Percentiles rank a stretch among this genome's conserved stretches.
phyloP scores from a whole-genome alignment of 2,329 filamentous ascomycete species.

The Mollisiaceae sp. region DNA sequence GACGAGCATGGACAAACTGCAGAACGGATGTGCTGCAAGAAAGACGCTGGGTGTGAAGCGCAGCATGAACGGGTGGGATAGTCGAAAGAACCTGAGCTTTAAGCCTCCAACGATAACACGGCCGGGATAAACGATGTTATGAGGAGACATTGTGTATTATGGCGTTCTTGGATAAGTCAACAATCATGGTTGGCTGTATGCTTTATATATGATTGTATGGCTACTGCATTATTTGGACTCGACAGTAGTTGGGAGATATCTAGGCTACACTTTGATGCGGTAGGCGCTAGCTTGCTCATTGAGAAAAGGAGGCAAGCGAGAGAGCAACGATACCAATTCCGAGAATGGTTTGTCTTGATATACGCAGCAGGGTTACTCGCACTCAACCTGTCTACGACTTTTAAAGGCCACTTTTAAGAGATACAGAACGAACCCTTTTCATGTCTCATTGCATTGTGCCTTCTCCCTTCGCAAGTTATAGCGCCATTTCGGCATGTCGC shows the following conservation, averaged over 20 bases:
- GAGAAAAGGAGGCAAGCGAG: not conserved
- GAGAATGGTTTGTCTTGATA: too few relatives aligned
- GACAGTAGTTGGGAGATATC: not conserved
- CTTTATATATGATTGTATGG: not conserved
- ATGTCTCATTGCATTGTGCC: not conserved
- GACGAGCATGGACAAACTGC: conserved; percentile 35
- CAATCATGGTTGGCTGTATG: not conserved
- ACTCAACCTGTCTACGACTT: too few relatives aligned
- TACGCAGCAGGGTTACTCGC: not conserved
- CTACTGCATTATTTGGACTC: not conserved
- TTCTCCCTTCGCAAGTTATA: not conserved
- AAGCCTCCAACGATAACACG: conserved; percentile 37
- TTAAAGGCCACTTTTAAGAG: too few relatives aligned
- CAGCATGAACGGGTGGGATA: conserved; percentile 55
- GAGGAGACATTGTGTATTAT: not conserved
- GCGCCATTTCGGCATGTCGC: not conserved
- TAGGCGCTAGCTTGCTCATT: not conserved
- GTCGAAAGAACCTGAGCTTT: conserved; percentile 36
- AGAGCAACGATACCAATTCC: not conserved
- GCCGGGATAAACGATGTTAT: conserved; percentile 7
- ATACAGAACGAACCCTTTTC: not conserved
- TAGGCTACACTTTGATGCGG: not conserved
- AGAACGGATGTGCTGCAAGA: conserved; percentile 38
- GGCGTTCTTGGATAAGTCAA: conserved; percentile 1
- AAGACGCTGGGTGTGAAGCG: conserved; percentile 55